Evolutionary conservation across 2,329 filamentous ascomycete genomes (phyloP).

Genomic region (Aspergillus candidus): DNA sequence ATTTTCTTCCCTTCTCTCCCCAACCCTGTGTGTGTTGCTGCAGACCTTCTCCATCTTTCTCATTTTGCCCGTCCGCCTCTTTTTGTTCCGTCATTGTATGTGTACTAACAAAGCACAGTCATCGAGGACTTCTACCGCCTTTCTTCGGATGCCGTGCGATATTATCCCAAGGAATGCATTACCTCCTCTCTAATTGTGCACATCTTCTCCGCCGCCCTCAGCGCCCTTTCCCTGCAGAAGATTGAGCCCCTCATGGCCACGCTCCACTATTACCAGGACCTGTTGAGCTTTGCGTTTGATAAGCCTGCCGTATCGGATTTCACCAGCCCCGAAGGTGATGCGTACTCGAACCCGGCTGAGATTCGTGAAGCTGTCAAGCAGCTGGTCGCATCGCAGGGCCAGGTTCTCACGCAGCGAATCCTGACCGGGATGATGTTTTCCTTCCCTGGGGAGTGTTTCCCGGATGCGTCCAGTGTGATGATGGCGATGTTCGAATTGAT

Average conservation of each 20-base stretch:
- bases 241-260: constrained; percentile 85
- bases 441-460: constrained; percentile 91
- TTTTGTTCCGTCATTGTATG: constrained; percentile 2
- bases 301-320: constrained; percentile 54
- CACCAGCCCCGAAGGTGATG: constrained; percentile 55
- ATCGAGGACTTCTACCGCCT: constrained; percentile 97
- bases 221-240: constrained; percentile 81
- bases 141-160: constrained; percentile 83
- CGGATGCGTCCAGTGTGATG: constrained; percentile 88
- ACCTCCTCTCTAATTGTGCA: constrained; percentile 71
- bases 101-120: constrained; percentile 42
- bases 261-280: constrained; percentile 85
- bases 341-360: constrained; percentile 59
- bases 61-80: neutral
- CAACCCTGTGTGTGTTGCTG: too few species aligned
- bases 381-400: constrained; percentile 64
- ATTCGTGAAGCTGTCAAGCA: constrained; percentile 67
- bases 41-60: neutral
- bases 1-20: too few species aligned
- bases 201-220: constrained; percentile 81
- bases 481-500: constrained; percentile 82
- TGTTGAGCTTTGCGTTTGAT: constrained; percentile 79
- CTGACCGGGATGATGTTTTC: constrained; percentile 99
- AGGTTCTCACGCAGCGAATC: constrained; percentile 76
- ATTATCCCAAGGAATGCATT: constrained; percentile 80